Conservation (phyloP, 768 basidiomycete genomes). For the Collybia sp. region DNA sequence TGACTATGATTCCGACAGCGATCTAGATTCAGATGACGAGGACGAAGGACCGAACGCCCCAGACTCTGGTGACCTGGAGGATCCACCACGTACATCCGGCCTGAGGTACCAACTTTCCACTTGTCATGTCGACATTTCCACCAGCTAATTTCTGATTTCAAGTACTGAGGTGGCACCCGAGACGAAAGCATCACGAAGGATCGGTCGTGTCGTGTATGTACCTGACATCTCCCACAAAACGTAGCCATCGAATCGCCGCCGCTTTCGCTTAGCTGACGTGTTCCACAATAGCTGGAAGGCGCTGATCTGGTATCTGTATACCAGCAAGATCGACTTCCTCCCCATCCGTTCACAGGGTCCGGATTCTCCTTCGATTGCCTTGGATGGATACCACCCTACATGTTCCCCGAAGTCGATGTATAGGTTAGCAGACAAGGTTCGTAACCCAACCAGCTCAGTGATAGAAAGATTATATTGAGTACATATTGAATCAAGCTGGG, state of each 20-base stretch:
- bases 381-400: too few relatives aligned
- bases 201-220: slow-evolving; percentile 11
- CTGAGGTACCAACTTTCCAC: too few relatives aligned
- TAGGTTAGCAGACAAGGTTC: slow-evolving; percentile 33
- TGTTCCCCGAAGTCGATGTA: slow-evolving; percentile 44
- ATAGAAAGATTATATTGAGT: neutral
- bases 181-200: slow-evolving; percentile 11
- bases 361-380: slow-evolving; percentile 1
- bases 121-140: too few relatives aligned
- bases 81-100: too few relatives aligned
- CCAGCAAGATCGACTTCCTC: slow-evolving; percentile 24
- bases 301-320: slow-evolving; percentile 34
- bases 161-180: slow-evolving; percentile 1
- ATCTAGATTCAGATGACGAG: slow-evolving; percentile 8
- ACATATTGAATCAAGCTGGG: too few relatives aligned
- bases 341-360: slow-evolving; percentile 14
- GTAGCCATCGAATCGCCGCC: too few relatives aligned
- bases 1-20: slow-evolving; percentile 17
- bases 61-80: neutral
- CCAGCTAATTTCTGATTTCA: neutral
- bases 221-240: neutral
- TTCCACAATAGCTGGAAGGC: slow-evolving; percentile 27
- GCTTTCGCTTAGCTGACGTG: too few relatives aligned
- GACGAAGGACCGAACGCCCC: neutral
- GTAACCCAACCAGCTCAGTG: neutral